Evolutionary conservation across 345 rosid species (phyloP), one percentile per base, ranked within the genome.

Genomic region (Anastatica hierochuntica): DNA sequence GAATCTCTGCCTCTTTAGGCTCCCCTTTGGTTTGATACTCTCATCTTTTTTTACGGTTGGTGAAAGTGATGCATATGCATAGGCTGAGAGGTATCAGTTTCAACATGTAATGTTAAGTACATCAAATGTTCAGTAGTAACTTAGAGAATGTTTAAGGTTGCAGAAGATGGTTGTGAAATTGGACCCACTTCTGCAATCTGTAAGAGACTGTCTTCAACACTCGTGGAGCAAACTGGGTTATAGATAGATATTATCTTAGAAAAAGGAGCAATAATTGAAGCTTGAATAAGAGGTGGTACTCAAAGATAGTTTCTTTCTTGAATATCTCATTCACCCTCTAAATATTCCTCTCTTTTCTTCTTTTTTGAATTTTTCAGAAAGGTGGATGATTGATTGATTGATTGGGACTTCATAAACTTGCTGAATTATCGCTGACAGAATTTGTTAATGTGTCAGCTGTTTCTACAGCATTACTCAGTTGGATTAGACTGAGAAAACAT

Each of bases 361-460:
- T n/a, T n/a, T n/a, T n/a, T n/a, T n/a, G n/a, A n/a, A n/a, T n/a
- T n/a, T n/a, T n/a, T n/a, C n/a, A n/a, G n/a, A n/a, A n/a, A n/a
- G n/a, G n/a, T n/a, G n/a, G n/a, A n/a, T n/a, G 20, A 24, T n/a
- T 27, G 8, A 23, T 23, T 23, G 27, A 6, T 8, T 24, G 77
- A 66, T 45, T 53, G 14, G 34, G 66, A 56, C 70, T 56, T 64
- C 62, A 61, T 62, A 60, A 65, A 56, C 58, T 53, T 52, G 70
- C 74, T 44, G 19, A 72, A 70, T 68, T 66, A 62, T 55, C 49
- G n/a, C n/a, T n/a, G n/a, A n/a, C n/a, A n/a, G n/a, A n/a, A n/a
- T n/a, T n/a, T n/a, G n/a, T n/a, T n/a, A n/a, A n/a, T n/a, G n/a
- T n/a, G n/a, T n/a, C n/a, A n/a, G 73, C 76, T 66, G 52, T 51